A percentile compares a stretch with the other conserved stretches of the same genome.
Conservation (phyloP, 805 yeast species). For the Allodekkera sacchari region DNA sequence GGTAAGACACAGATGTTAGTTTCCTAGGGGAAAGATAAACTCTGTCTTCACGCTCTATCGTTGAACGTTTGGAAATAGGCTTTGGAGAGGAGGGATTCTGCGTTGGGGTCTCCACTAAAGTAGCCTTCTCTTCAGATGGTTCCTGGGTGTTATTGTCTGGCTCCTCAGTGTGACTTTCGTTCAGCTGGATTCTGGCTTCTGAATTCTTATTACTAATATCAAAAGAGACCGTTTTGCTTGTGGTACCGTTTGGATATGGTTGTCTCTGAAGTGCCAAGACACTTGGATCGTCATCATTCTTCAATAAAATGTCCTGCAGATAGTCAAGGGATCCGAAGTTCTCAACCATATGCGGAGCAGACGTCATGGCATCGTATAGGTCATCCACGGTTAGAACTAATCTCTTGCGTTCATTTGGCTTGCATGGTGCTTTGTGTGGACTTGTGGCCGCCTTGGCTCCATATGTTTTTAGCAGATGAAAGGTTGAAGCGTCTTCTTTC, state of each 20-base stretch:
- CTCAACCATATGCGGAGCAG: slow-evolving; percentile 61
- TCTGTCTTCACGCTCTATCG: slow-evolving; percentile 2
- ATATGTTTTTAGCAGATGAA: slow-evolving; percentile 25
- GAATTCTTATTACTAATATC: too few relatives aligned
- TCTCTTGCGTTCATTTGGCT: slow-evolving; percentile 10
- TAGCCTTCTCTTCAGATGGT: too few relatives aligned
- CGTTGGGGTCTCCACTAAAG: too few relatives aligned
- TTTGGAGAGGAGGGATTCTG: not conserved
- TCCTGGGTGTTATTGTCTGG: not conserved
- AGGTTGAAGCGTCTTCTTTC: slow-evolving; percentile 29
- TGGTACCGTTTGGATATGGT: too few relatives aligned
- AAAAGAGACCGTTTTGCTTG: too few relatives aligned
- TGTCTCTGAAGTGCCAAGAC: slow-evolving; percentile 9
- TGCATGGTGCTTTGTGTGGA: slow-evolving; percentile 5
- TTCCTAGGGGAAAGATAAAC: slow-evolving; percentile 9
- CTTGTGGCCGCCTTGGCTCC: slow-evolving; percentile 4
- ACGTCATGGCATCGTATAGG: slow-evolving; percentile 51
- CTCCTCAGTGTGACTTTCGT: too few relatives aligned
- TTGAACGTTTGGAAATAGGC: not conserved
- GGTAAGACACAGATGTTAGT: slow-evolving; percentile 20
- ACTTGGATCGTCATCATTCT: slow-evolving; percentile 46
- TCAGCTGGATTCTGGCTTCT: too few relatives aligned
- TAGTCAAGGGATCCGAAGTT: slow-evolving; percentile 54
- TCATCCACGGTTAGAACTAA: slow-evolving; percentile 57
- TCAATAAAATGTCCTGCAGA: slow-evolving; percentile 38